Evolutionary conservation across 257 asterid species (phyloP), one percentile per base, ranked within the genome.

Genomic region (Echium plantagineum): DNA sequence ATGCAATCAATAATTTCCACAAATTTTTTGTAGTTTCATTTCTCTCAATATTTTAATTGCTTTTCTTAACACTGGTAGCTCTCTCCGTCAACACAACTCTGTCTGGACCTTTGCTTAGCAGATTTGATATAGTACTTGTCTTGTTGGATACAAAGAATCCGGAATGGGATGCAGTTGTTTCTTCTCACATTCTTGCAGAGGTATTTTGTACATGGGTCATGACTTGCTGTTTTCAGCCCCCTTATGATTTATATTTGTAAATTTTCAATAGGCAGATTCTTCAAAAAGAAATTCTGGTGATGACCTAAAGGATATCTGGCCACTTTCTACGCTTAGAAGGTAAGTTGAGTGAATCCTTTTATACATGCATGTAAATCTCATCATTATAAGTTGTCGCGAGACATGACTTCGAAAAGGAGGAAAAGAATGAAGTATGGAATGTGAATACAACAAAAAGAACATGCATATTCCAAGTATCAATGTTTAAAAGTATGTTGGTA

Each of bases 141-240:
- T 94, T 91, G 71, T 72, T 88, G 62, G 98, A 91, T 81, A 91
- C 95, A 53, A 91, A 86, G 68, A 93, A 93, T 66, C 95, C 98
- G 2, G 83, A 84, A 58, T 93, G 98, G 98, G 98, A 89, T 76
- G 90, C 82, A 63, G 97, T 89, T 76, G 98, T 89, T 78, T 93
- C 98, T 28, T 82, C 94, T 55, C 97, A 93, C 77, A 93, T 93
- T 68, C 98, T 93, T 60, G 79, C 77, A 21, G 89, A 86, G 96
- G 98, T 91, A 75, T 13, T 66, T 74, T 47, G 46, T 26, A 55
- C 32, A 69, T 21, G 61, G 61, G 60, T 38, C 53, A 52, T 72
- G 67, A 57, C 60, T 35, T 59, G 49, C 60, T 52, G 46, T 58
- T 71, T 64, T 55, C 51, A 52, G 58, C 38, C 57, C 62, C 62